phyloP scores from a whole-genome alignment of 805 yeast species.

The Sporopachydermia quercuum region DNA sequence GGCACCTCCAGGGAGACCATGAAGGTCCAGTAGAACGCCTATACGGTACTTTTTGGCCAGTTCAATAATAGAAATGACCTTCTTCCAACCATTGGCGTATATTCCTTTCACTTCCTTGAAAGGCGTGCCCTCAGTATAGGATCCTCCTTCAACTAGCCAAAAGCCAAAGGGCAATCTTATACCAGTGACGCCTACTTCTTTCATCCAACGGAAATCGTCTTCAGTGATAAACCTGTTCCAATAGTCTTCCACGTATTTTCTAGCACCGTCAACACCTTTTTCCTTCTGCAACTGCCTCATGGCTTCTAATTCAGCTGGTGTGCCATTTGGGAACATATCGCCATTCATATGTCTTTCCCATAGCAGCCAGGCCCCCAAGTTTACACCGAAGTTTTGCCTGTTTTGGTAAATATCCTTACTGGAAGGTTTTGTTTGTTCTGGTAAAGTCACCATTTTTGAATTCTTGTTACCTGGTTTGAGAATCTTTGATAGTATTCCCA shows the following conservation, averaged over 20 bases:
- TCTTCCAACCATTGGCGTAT: constrained; percentile 63
- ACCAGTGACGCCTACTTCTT: constrained; percentile 53
- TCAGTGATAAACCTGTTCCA: constrained; percentile 50
- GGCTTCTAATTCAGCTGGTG: constrained; percentile 60
- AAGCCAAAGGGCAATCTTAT: constrained; percentile 84
- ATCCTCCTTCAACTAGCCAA: constrained; percentile 68
- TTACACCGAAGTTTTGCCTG: constrained; percentile 67
- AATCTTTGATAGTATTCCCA: too few relatives aligned
- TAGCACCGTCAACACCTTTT: constrained; percentile 40
- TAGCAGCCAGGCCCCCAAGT: constrained; percentile 70
- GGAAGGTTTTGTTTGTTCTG: background rate
- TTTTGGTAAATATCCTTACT: constrained; percentile 30
- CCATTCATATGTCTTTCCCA: constrained; percentile 69
- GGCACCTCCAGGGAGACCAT: constrained; percentile 89
- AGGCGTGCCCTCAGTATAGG: constrained; percentile 41
- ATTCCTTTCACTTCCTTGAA: constrained; percentile 39
- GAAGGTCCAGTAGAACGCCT: constrained; percentile 70
- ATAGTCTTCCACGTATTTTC: constrained; percentile 39
- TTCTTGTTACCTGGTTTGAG: too few relatives aligned
- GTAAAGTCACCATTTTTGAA: background rate
- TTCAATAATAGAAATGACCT: constrained; percentile 35
- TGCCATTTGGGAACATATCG: constrained; percentile 39
- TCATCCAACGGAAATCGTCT: constrained; percentile 71
- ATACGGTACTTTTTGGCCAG: constrained; percentile 50
- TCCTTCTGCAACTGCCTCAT: constrained; percentile 32